Evolutionary conservation across 768 basidiomycete species (phyloP), one percentile per base, ranked within the genome.

Genomic region (Plicaturopsis crispa): DNA sequence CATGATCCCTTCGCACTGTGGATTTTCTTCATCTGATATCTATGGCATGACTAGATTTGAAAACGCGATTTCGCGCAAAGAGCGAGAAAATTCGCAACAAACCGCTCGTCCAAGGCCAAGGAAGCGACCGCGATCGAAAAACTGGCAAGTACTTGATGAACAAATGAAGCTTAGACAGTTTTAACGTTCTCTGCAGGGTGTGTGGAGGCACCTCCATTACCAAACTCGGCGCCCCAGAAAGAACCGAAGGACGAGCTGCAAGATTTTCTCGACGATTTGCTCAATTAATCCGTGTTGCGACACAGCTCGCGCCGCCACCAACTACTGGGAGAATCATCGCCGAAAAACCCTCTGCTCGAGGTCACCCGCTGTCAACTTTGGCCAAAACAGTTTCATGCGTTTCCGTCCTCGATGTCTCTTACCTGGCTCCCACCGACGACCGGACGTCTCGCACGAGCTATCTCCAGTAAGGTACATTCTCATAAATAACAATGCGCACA

Each of bases 251-350:
- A 59, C 24, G 68, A 76, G 37, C 77, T 86, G 78, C 72, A 85
- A 55, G 79, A 76, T 31, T 86, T 82, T 48, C 57, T 85, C 20
- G 83, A 85, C 42, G 80, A 83, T 24, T 52, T 85, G 3, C 50
- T 85, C 6, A 54, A 55, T n/a, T 72, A 53, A 61, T 21, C 7
- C 16, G n/a, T n/a, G n/a, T n/a, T n/a, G n/a, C n/a, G n/a, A n/a
- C n/a, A n/a, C n/a, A n/a, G n/a, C n/a, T n/a, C n/a, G n/a, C n/a
- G n/a, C n/a, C n/a, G n/a, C n/a, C n/a, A n/a, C n/a, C n/a, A n/a
- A n/a, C n/a, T n/a, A n/a, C n/a, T n/a, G n/a, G n/a, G n/a, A n/a
- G n/a, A n/a, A n/a, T n/a, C n/a, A n/a, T n/a, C n/a, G n/a, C n/a
- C n/a, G n/a, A n/a, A n/a, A n/a, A n/a, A n/a, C n/a, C n/a, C n/a